Percentiles rank a stretch among this genome's conserved stretches.
phyloP scores from a whole-genome alignment of 768 basidiomycete genomes.

The Coprinellus micaceus region DNA sequence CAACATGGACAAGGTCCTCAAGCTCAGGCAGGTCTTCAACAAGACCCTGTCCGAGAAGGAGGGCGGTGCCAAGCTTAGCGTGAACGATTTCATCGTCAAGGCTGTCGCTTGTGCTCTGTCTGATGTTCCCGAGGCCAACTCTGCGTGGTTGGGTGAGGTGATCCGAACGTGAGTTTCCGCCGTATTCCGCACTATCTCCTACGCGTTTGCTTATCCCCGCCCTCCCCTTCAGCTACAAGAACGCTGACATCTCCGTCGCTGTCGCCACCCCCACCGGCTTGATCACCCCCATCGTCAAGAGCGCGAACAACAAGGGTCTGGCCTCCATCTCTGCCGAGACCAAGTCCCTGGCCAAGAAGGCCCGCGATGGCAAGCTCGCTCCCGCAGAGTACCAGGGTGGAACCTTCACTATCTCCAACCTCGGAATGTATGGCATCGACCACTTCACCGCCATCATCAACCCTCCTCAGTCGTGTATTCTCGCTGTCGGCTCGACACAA shows the following conservation, averaged over 20 bases:
- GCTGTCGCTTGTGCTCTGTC: slow-evolving; percentile 85
- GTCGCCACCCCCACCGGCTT: slow-evolving; percentile 94
- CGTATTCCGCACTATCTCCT: background rate
- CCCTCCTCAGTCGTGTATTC: slow-evolving; percentile 95
- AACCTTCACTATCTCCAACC: slow-evolving; percentile 97
- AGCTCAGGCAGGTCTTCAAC: slow-evolving; percentile 96
- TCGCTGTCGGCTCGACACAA: slow-evolving; percentile 87
- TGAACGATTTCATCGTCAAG: slow-evolving; percentile 98
- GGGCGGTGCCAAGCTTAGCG: slow-evolving; percentile 88
- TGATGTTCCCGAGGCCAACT: slow-evolving; percentile 97
- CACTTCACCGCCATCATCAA: slow-evolving; percentile 99
- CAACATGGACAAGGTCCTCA: slow-evolving; percentile 94
- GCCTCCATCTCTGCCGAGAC: slow-evolving; percentile 89
- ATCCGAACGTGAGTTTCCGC: slow-evolving; percentile 80
- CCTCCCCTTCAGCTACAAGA: slow-evolving; percentile 68
- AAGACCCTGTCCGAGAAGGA: slow-evolving; percentile 80
- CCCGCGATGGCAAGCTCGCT: slow-evolving; percentile 92
- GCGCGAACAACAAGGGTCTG: slow-evolving; percentile 89
- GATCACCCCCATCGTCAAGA: slow-evolving; percentile 96
- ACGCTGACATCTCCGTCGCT: slow-evolving; percentile 94
- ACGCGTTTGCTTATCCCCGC: background rate
- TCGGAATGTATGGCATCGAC: slow-evolving; percentile 94
- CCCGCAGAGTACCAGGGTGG: slow-evolving; percentile 99
- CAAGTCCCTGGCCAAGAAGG: slow-evolving; percentile 90
- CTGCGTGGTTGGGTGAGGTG: slow-evolving; percentile 93